These are phyloP conservation scores for Saksenaea vasiformis DNA, from an alignment of 371 early-diverging fungal species.

Conservation along the genomic window DNA sequence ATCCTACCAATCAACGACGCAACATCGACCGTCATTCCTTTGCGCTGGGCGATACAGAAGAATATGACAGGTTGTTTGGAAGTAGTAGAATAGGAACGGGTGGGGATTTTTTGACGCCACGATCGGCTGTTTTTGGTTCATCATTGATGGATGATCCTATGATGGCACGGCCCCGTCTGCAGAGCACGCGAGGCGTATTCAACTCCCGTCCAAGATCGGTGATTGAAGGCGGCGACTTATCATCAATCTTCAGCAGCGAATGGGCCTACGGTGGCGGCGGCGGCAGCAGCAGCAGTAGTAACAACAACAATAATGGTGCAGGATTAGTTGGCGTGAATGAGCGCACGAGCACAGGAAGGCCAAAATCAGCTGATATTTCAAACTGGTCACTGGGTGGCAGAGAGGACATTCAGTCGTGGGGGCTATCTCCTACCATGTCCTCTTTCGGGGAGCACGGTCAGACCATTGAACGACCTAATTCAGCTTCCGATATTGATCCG, in stretches of 20 bases:
- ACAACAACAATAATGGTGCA: background rate
- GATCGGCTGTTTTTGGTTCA: background rate
- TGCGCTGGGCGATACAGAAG: slow-evolving; percentile 58
- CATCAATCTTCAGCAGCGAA: slow-evolving; percentile 44
- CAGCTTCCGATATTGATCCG: slow-evolving; percentile 51
- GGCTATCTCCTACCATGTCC: slow-evolving; percentile 46
- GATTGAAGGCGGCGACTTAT: slow-evolving; percentile 45
- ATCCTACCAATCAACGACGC: slow-evolving; percentile 35
- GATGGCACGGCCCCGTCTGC: background rate
- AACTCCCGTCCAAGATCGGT: slow-evolving; percentile 48
- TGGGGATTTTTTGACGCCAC: background rate
- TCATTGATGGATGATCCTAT: slow-evolving; percentile 26
- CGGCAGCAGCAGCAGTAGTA: too few relatives aligned
- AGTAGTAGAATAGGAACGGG: slow-evolving; percentile 2
- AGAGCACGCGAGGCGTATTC: slow-evolving; percentile 4
- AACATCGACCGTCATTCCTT: slow-evolving; percentile 74
- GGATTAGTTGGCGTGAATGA: slow-evolving; percentile 23
- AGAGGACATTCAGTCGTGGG: slow-evolving; percentile 8
- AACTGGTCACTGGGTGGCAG: slow-evolving; percentile 25
- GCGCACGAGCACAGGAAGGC: slow-evolving; percentile 44
- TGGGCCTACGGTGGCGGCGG: slow-evolving; percentile 26
- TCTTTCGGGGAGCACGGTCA: slow-evolving; percentile 37
- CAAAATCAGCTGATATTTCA: slow-evolving; percentile 62
- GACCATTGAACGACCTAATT: slow-evolving; percentile 52
- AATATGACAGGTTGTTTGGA: slow-evolving; percentile 44